Evolutionary conservation across 495 filamentous ascomycete genomes (phyloP), one percentile per base, ranked within the genome.

Genomic region (Pyrenula massariospora): DNA sequence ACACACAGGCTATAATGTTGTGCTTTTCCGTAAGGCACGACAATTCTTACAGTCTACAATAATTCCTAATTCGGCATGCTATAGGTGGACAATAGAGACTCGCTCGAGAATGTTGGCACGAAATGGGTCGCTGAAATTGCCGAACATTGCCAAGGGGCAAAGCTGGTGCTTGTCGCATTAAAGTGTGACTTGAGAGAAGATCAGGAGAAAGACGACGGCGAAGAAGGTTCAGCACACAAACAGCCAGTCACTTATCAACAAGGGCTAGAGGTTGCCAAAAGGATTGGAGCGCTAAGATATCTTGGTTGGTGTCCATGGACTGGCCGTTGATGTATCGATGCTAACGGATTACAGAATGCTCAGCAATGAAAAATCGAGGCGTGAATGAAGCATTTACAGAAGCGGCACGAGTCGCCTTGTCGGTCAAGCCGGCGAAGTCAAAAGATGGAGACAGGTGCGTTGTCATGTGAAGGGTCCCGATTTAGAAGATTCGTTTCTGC

Each of bases 351-450:
- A 57, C 59, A 84, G 93, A 98, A 74, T 98, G 93, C 78, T 97
- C 94, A 24, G 93, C 93, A 12, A 96, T 96, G 77, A 85, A 90
- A 67, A 98, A 98, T 71, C 79, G 93, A 42, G 93, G 93, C 54
- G 95, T 98, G 63, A 93, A 96, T 66, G 93, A 98, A 69, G 94
- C 93, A 31, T 98, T 98, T 67, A 96, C 94, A 50, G 93, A 98
- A 74, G 93, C 93, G 42, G 94, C 93, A 50, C 85, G 95, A 63
- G 93, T 97, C n/a, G 93, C 93, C 8, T 74, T 98, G 23, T 86
- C 86, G 22, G 93, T 96, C 48, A 95, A 91, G 71, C 70, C 72
- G 49, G 66, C 63, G 25, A 70, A 67, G 11, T 63, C 62, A 3
- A 77, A 78, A 56, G 76, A 78, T 54, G 72, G 70, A 10, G 66